Evolutionary conservation across 2,329 filamentous ascomycete species (phyloP).

Genomic region (Ustulina deusta): DNA sequence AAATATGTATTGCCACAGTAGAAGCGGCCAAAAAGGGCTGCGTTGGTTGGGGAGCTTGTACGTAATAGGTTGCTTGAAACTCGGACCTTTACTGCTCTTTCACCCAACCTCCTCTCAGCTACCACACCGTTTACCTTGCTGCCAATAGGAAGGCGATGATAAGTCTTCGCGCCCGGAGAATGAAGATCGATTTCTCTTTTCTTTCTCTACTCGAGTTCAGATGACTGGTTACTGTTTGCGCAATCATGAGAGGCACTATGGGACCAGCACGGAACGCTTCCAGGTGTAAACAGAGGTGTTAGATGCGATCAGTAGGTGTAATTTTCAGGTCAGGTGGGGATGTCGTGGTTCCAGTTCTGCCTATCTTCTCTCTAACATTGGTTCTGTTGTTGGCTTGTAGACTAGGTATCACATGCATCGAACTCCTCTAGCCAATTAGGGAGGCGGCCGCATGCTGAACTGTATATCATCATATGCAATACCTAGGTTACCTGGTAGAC

Average conservation of each 20-base stretch:
- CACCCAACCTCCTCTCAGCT: constrained; percentile 18
- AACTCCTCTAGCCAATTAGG: background rate
- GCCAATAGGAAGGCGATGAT: constrained; percentile 24
- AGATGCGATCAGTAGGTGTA: constrained; percentile 1
- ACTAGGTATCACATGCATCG: constrained; percentile 25
- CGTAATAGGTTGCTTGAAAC: constrained; percentile 44
- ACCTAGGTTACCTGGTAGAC: background rate
- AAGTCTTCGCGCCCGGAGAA: constrained; percentile 10
- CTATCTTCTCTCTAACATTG: background rate
- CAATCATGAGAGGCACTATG: background rate
- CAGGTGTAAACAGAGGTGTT: background rate
- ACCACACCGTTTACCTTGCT: constrained; percentile 2
- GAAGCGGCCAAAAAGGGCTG: background rate
- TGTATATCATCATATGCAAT: background rate
- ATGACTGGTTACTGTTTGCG: background rate
- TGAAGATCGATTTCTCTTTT: background rate
- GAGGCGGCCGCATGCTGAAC: background rate
- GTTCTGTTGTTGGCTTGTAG: constrained; percentile 3
- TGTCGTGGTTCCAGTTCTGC: background rate
- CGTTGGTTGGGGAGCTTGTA: constrained; percentile 46
- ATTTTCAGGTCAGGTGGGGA: background rate
- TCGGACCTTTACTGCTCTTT: constrained; percentile 9
- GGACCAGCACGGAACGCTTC: background rate
- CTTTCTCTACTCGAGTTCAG: background rate
- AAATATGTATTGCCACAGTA: background rate